Conservation (phyloP, 2,329 filamentous ascomycete species). For the Talaromyces rugulosus region DNA sequence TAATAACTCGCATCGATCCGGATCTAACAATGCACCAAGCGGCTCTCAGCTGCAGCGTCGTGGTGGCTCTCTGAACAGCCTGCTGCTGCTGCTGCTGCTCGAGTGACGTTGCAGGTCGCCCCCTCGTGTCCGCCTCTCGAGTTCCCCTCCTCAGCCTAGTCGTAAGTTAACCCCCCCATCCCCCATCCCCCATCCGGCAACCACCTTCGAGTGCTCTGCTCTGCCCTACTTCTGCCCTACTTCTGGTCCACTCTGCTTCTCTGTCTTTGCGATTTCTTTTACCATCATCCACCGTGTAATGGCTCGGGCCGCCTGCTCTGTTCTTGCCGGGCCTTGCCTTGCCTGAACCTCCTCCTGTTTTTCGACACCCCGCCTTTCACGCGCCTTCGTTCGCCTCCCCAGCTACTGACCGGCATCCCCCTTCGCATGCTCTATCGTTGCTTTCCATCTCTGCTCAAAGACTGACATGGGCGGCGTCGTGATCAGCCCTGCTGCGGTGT, state of each 20-base stretch:
- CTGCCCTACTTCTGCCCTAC: background rate
- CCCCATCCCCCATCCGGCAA: no score
- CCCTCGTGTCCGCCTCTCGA: background rate
- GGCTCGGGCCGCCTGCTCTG: background rate
- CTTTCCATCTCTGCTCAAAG: background rate
- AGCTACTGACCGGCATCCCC: slow-evolving; percentile 6
- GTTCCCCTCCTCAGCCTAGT: background rate
- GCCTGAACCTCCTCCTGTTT: background rate
- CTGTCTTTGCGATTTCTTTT: background rate
- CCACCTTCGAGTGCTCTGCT: no score
- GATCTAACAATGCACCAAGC: background rate
- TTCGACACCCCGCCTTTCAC: background rate
- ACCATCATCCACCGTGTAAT: background rate
- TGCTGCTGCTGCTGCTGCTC: background rate
- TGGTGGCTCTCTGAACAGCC: background rate
- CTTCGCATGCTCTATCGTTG: background rate
- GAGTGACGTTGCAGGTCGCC: background rate
- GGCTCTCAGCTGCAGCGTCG: background rate
- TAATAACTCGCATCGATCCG: background rate
- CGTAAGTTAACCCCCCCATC: background rate
- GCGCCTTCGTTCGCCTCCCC: background rate
- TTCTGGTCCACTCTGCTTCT: background rate
- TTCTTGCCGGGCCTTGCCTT: slow-evolving; percentile 4
- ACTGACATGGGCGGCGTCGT: slow-evolving; percentile 60
- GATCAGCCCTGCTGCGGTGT: slow-evolving; percentile 66